Conservation (phyloP, 2,329 filamentous ascomycete genomes). For the Chaetomium sp. region DNA sequence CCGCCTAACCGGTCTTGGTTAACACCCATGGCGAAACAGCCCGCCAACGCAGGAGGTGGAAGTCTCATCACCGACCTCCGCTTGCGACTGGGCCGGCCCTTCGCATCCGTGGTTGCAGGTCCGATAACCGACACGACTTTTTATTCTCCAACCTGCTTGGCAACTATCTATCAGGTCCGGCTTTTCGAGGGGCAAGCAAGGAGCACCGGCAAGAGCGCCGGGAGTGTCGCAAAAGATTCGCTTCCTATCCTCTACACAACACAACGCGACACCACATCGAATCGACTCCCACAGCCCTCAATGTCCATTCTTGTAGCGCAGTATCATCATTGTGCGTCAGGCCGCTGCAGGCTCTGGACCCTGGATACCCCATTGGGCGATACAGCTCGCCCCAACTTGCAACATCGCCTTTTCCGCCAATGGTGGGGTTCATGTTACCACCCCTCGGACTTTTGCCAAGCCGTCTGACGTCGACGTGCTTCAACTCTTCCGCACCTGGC, state of each 20-base stretch:
- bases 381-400: not conserved
- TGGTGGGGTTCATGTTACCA: conserved; percentile 10
- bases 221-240: not conserved
- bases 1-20: not conserved
- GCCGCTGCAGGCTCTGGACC: conserved; percentile 8
- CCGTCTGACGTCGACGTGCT: conserved; percentile 35
- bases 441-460: conserved; percentile 28
- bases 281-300: not conserved
- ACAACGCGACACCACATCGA: conserved; percentile 8
- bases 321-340: conserved; percentile 27
- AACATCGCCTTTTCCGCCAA: conserved; percentile 24
- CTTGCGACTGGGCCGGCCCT: not conserved
- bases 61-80: not conserved
- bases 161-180: not conserved
- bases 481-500: conserved; percentile 13
- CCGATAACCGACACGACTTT: not conserved
- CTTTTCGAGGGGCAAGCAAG: not conserved
- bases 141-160: not conserved
- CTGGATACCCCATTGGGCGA: conserved; percentile 19
- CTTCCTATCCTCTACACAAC: not conserved
- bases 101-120: not conserved
- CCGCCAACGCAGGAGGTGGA: not conserved
- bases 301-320: conserved; percentile 6
- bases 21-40: not conserved
- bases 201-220: not conserved